phyloP scores from a whole-genome alignment of 2,329 filamentous ascomycete species.

The Sporothrix phasma region DNA sequence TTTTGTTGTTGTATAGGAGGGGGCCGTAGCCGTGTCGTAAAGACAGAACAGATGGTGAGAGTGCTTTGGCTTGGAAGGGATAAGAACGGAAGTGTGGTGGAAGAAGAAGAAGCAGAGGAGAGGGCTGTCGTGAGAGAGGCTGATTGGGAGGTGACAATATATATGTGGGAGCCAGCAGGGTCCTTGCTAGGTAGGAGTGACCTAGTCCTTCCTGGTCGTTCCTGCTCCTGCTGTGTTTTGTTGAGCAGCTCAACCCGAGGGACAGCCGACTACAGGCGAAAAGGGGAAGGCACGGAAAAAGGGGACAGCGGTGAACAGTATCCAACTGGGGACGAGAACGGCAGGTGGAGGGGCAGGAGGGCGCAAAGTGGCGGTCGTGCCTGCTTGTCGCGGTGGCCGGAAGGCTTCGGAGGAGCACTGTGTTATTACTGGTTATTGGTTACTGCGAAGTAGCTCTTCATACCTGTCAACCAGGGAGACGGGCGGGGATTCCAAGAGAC shows the following conservation, averaged over 20 bases:
- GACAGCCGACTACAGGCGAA: conserved; percentile 1
- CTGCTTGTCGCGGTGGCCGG: conserved; percentile 8
- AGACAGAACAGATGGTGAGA: not conserved
- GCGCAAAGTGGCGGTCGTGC: not conserved
- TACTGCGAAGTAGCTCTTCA: too few relatives aligned
- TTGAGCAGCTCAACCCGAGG: not conserved
- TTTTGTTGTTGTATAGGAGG: not conserved
- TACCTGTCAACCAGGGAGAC: too few relatives aligned
- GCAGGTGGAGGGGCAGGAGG: not conserved
- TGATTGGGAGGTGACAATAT: not conserved
- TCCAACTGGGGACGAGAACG: not conserved
- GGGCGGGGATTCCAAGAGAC: too few relatives aligned
- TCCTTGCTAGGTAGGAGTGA: not conserved
- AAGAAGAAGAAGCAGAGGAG: not conserved
- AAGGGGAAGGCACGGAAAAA: conserved; percentile 4
- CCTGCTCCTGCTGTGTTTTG: not conserved
- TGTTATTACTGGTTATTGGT: not conserved
- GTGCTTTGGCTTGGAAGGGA: not conserved
- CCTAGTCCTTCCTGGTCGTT: not conserved
- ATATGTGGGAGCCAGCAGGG: not conserved
- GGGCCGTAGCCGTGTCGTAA: conserved; percentile 3
- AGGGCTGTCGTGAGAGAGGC: not conserved
- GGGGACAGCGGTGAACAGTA: conserved; percentile 6
- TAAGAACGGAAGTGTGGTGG: not conserved
- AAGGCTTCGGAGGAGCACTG: conserved; percentile 1